Base-by-base conservation (phyloP, 1,284 basidiomycete species). In the Trametes versicolor region DNA sequence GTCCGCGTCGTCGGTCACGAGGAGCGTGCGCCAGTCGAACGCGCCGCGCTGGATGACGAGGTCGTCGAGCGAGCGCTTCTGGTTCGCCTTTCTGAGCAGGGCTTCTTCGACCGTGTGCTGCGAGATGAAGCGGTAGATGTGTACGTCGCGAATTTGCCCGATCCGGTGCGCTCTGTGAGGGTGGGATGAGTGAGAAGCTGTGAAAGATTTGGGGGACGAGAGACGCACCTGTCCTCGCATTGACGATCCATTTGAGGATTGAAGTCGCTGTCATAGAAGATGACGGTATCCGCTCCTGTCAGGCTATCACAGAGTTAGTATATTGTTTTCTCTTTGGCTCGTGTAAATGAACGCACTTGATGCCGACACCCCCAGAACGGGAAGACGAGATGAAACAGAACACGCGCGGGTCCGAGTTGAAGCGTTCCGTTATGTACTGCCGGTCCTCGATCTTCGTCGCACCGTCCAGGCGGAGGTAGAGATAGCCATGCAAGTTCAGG, bases 181-280 rank as follows among this genome's bases (percentile, higher is more conserved):
- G 58, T 12, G 67, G 54, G 8, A 15, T 36, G 52, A 32, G 62
- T 45, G 49, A 58, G 17, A n/a, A n/a, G n/a, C n/a, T n/a, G n/a
- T n/a, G n/a, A n/a, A n/a, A n/a, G n/a, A 32, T 10, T 58, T 29
- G 32, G 47, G 15, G 60, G 21, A 36, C 13, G n/a, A n/a, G n/a
- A n/a, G n/a, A 49, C 39, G 6, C 75, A 92, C 85, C 96, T 88
- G 78, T 99, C 97, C 82, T 98, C 97, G 78, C 97, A 98, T 77
- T 99, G 97, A 59, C 92, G 85, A 76, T 99, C 97, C 92, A 98
- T 98, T 69, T 97, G 96, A 0, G 96, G 96, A 73, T 98, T 98
- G 85, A 98, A 99, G 77, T 99, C 97, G 62, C 95, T 95, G 76
- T 99, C 97, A 76, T 98, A 98, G 79, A 97, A 97, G 58, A 98